Base-by-base conservation (phyloP, 257 asterid species). In the Jaltomata sinuosa region DNA sequence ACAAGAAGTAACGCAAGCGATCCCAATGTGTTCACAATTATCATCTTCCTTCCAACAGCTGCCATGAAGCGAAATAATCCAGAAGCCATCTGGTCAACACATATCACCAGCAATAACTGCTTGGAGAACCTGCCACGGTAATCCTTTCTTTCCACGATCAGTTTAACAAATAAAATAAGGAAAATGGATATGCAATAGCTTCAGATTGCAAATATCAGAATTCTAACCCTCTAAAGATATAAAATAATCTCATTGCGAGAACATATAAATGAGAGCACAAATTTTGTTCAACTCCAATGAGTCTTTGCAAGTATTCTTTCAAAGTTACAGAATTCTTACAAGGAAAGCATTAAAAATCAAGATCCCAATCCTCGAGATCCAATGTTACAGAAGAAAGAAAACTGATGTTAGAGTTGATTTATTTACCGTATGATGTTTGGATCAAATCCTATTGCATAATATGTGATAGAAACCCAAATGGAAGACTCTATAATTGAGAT, bases 371-470 rank as follows among this genome's bases (percentile, higher is more conserved):
- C n/a, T n/a, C n/a, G n/a, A n/a, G n/a, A n/a, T n/a, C n/a, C n/a
- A n/a, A n/a, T n/a, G n/a, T n/a, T n/a, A n/a, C n/a, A n/a, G n/a
- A n/a, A n/a, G n/a, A n/a, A n/a, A n/a, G 27, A 52, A 5, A 64
- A 15, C 22, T 65, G 45, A 65, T 65, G 32, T 36, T 14, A 64
- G n/a, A 16, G 45, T 65, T 65, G 76, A 31, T 65, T 32, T 65
- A 65, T 9, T 65, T 32, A 65, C 76, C 76, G 31, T 65, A 65
- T 21, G 22, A 65, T 65, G 61, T 91, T 90, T 11, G 96, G 91
- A 79, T 59, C 88, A 69, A 84, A 92, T 11, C 96, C 94, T 36
- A 91, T 91, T 31, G 85, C 89, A 53, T 89, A 92, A 29, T 92
- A 92, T 50, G 94, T 90, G 38, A 90, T 84, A 22, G 71, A 83